Conservation (phyloP, 2,329 filamentous ascomycete genomes). For the Balansia obtecta region DNA sequence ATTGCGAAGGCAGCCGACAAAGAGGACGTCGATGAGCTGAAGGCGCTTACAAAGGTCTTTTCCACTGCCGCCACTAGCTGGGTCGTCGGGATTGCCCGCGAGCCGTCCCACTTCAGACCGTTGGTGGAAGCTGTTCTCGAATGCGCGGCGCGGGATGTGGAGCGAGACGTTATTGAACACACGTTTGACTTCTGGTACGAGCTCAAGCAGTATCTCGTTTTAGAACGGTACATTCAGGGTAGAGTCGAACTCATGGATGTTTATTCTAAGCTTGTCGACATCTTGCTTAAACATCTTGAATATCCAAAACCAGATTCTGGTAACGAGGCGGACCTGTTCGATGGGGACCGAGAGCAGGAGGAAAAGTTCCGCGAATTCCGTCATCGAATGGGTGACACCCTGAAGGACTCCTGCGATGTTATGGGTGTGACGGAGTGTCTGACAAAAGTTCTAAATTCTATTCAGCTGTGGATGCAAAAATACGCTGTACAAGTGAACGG, state of each 20-base stretch:
- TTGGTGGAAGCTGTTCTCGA: slow-evolving; percentile 89
- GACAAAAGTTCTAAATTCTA: slow-evolving; percentile 73
- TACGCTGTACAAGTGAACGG: slow-evolving; percentile 66
- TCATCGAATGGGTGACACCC: slow-evolving; percentile 92
- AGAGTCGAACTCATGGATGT: slow-evolving; percentile 66
- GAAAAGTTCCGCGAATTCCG: slow-evolving; percentile 96
- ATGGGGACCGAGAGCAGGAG: slow-evolving; percentile 88
- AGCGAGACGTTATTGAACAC: slow-evolving; percentile 81
- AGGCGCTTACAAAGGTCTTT: slow-evolving; percentile 80
- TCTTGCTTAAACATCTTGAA: slow-evolving; percentile 82
- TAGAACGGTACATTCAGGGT: slow-evolving; percentile 80
- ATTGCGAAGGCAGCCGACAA: slow-evolving; percentile 63
- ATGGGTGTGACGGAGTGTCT: slow-evolving; percentile 88
- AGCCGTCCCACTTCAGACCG: slow-evolving; percentile 68
- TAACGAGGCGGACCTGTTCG: slow-evolving; percentile 75
- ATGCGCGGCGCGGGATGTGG: slow-evolving; percentile 75
- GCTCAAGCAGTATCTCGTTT: slow-evolving; percentile 85
- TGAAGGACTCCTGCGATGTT: slow-evolving; percentile 95
- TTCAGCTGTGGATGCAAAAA: slow-evolving; percentile 77
- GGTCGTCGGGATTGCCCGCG: slow-evolving; percentile 80
- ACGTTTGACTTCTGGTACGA: slow-evolving; percentile 99
- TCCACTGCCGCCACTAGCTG: slow-evolving; percentile 88
- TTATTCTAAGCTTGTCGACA: slow-evolving; percentile 81
- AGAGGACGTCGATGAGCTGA: slow-evolving; percentile 77
- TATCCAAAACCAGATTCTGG: slow-evolving; percentile 67